A percentile compares a stretch with the other conserved stretches of the same genome.
Evolutionary conservation across 2,329 filamentous ascomycete genomes (phyloP).

Genomic region (Chalaropsis thielavioides): DNA sequence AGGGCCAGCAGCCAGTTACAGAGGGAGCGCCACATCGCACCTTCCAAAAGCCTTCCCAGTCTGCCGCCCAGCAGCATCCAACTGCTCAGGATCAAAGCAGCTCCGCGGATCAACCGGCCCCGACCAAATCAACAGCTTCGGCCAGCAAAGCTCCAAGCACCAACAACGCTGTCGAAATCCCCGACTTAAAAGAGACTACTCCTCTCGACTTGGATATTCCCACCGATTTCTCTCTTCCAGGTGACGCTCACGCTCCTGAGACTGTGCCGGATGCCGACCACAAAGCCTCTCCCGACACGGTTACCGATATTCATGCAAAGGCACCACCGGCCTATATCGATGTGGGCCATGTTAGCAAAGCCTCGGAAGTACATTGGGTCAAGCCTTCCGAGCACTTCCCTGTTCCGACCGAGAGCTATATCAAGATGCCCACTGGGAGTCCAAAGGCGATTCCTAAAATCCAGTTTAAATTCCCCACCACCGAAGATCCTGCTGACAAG

Average conservation of each 20-base stretch:
- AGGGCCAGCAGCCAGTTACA: neutral
- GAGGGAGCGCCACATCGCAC: neutral
- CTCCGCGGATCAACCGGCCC: neutral
- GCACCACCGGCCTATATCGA: neutral
- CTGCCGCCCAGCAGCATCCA: neutral
- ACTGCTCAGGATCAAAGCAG: neutral
- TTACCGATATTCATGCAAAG: neutral
- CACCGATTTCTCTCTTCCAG: constrained; percentile 11
- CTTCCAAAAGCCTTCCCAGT: neutral
- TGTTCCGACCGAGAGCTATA: constrained; percentile 53
- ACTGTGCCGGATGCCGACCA: neutral
- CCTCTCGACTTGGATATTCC: neutral
- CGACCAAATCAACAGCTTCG: neutral
- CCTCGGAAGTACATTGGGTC: constrained; percentile 48
- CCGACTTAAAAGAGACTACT: constrained; percentile 8
- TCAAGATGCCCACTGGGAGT: constrained; percentile 57
- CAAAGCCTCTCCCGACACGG: neutral
- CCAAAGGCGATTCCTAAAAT: constrained; percentile 60
- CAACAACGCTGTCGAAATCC: constrained; percentile 2
- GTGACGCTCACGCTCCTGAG: neutral
- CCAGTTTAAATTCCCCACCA: constrained; percentile 51
- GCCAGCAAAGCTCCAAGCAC: neutral
- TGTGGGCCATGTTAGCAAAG: too few relatives aligned
- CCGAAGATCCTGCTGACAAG: constrained; percentile 46
- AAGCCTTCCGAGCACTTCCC: constrained; percentile 67